phyloP scores from a whole-genome alignment of 805 yeast species.

The Clavispora vitiphila region DNA sequence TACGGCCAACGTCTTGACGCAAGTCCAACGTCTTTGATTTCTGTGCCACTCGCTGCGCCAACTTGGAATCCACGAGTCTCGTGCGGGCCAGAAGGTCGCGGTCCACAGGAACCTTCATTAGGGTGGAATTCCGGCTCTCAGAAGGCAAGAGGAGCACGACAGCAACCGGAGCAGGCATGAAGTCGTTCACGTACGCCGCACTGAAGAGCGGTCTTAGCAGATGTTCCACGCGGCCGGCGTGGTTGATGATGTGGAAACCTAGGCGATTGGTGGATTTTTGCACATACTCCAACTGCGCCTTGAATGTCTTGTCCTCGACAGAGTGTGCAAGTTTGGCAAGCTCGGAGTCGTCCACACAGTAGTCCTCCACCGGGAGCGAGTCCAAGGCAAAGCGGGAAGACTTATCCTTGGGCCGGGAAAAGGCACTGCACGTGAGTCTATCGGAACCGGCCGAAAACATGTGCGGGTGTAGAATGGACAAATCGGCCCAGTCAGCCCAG shows the following conservation, averaged over 20 bases:
- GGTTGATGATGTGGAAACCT: conserved; percentile 36
- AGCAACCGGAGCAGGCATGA: conserved; percentile 35
- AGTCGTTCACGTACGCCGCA: conserved; percentile 36
- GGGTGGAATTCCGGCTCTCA: not conserved
- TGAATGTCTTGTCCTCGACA: not conserved
- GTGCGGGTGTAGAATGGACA: not conserved
- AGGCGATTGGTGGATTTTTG: conserved; percentile 10
- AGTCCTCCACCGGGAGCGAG: conserved; percentile 4
- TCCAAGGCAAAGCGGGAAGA: not conserved
- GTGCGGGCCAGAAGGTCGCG: not conserved
- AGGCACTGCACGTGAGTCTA: not conserved
- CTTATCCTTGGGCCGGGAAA: not conserved
- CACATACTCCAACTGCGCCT: conserved; percentile 5
- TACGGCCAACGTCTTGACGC: not conserved
- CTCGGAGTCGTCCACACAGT: conserved; percentile 14
- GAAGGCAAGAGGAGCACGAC: conserved; percentile 26
- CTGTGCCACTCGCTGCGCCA: conserved; percentile 4
- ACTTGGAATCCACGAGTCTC: conserved; percentile 4
- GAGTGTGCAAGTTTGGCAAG: not conserved
- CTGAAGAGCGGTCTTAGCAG: conserved; percentile 27
- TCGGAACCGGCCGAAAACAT: not conserved
- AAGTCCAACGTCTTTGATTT: not conserved
- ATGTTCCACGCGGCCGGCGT: conserved; percentile 28
- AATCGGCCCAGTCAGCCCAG: conserved; percentile 7
- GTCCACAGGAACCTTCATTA: not conserved